phyloP scores from a whole-genome alignment of 257 asterid species.

The Thymus quinquecostatus region DNA sequence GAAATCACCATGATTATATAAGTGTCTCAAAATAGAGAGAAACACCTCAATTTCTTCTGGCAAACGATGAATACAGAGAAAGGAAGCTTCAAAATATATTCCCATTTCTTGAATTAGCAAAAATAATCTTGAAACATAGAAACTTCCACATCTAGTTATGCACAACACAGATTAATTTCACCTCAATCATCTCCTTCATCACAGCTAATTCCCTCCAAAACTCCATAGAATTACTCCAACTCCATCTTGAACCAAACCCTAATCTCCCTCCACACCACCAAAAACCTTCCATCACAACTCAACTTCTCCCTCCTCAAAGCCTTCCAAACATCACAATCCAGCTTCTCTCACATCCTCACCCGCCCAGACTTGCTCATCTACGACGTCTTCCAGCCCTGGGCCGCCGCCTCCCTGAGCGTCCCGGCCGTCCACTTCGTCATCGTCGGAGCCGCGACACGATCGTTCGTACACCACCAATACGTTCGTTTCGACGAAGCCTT shows the following conservation, averaged over 20 bases:
- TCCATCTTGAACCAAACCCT: conserved; percentile 36
- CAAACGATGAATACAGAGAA: too few relatives aligned
- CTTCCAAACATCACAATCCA: conserved; percentile 35
- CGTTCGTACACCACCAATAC: conserved; percentile 28
- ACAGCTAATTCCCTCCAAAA: neutral
- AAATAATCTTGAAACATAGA: too few relatives aligned
- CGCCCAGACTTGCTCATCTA: conserved; percentile 44
- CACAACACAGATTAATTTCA: conserved; percentile 26
- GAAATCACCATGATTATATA: too few relatives aligned
- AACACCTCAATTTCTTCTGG: too few relatives aligned
- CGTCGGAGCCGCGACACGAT: conserved; percentile 21
- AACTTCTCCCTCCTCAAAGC: conserved; percentile 27
- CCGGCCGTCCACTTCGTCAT: conserved; percentile 37
- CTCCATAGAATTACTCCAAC: conserved; percentile 39
- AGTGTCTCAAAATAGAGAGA: too few relatives aligned
- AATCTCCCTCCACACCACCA: conserved; percentile 60
- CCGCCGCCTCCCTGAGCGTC: conserved; percentile 37
- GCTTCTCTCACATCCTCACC: conserved; percentile 35
- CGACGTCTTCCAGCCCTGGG: conserved; percentile 48
- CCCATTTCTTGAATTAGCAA: too few relatives aligned
- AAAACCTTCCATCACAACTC: conserved; percentile 44
- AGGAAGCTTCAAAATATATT: too few relatives aligned
- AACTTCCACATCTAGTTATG: neutral
- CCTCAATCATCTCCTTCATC: conserved; percentile 32
- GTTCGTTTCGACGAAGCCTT: neutral